phyloP scores from a whole-genome alignment of 2,329 filamentous ascomycete genomes.

The Cladorrhinum sp. region DNA sequence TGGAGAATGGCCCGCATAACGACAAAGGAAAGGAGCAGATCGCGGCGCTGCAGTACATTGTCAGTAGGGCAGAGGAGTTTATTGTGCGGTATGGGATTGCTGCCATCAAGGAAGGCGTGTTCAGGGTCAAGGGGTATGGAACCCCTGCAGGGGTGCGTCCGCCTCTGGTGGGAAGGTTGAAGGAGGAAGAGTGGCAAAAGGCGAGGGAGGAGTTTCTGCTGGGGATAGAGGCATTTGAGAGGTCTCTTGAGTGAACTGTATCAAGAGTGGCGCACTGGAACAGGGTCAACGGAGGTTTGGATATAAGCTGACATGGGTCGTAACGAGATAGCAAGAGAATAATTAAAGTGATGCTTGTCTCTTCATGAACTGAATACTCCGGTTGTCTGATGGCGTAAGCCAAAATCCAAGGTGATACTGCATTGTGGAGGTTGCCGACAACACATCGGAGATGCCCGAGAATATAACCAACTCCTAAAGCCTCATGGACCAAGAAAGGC shows the following conservation, averaged over 20 bases:
- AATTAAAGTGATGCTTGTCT: too few relatives aligned
- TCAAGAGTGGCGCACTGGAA: too few relatives aligned
- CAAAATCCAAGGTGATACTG: too few relatives aligned
- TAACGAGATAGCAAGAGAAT: too few relatives aligned
- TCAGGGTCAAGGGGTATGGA: conserved; percentile 54
- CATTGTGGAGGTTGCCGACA: too few relatives aligned
- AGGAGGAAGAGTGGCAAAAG: conserved; percentile 53
- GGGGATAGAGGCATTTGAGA: conserved; percentile 30
- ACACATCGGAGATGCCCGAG: too few relatives aligned
- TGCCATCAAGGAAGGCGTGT: conserved; percentile 62
- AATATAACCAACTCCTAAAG: too few relatives aligned
- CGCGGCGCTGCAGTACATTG: conserved; percentile 56
- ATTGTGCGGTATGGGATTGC: conserved; percentile 59
- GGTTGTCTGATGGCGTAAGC: too few relatives aligned
- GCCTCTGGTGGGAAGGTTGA: conserved; percentile 55
- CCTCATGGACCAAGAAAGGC: too few relatives aligned
- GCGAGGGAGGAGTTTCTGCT: conserved; percentile 38
- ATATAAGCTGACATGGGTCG: too few relatives aligned
- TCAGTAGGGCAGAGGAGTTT: conserved; percentile 60
- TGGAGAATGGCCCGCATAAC: conserved; percentile 30
- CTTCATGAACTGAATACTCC: too few relatives aligned
- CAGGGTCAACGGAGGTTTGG: too few relatives aligned
- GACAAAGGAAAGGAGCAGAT: conserved; percentile 46
- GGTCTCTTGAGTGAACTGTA: background rate
- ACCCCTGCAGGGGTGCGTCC: conserved; percentile 56